Conservation (phyloP, 257 asterid genomes). For the Parsonsia alboflavescens region DNA sequence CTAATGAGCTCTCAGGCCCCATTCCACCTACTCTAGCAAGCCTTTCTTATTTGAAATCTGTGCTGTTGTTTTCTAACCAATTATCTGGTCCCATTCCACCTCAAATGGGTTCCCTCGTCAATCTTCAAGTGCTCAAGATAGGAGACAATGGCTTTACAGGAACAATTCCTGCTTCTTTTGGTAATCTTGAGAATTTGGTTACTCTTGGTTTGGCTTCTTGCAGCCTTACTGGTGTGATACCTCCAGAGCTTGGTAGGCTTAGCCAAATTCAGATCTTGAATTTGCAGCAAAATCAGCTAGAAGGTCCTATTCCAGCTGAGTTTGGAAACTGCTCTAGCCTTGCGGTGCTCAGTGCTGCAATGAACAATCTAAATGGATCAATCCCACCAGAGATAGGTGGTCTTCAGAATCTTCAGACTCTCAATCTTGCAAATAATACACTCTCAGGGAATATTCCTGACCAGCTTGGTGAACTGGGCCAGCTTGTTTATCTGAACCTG, state of each 20-base stretch:
- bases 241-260: constrained; percentile 54
- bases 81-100: constrained; percentile 80
- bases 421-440: constrained; percentile 66
- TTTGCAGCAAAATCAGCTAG: constrained; percentile 59
- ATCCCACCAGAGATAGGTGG: constrained; percentile 49
- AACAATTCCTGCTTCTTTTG: constrained; percentile 48
- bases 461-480: constrained; percentile 39
- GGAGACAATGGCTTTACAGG: constrained; percentile 79
- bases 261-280: constrained; percentile 35
- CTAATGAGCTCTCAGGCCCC: constrained; percentile 66
- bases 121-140: constrained; percentile 50
- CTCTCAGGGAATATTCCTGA: constrained; percentile 62
- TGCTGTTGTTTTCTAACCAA: constrained; percentile 72
- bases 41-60: constrained; percentile 54
- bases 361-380: constrained; percentile 59
- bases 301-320: constrained; percentile 59
- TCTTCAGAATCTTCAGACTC: constrained; percentile 38
- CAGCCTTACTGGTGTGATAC: constrained; percentile 53
- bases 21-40: constrained; percentile 80
- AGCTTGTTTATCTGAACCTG: constrained; percentile 53
- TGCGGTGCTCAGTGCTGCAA: constrained; percentile 49
- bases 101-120: constrained; percentile 37
- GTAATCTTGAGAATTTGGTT: constrained; percentile 37
- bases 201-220: constrained; percentile 72
- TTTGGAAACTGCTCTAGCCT: constrained; percentile 58